These are phyloP conservation scores for Penicillium diatomitis DNA, from an alignment of 495 filamentous ascomycete species.

Conservation along the genomic window DNA sequence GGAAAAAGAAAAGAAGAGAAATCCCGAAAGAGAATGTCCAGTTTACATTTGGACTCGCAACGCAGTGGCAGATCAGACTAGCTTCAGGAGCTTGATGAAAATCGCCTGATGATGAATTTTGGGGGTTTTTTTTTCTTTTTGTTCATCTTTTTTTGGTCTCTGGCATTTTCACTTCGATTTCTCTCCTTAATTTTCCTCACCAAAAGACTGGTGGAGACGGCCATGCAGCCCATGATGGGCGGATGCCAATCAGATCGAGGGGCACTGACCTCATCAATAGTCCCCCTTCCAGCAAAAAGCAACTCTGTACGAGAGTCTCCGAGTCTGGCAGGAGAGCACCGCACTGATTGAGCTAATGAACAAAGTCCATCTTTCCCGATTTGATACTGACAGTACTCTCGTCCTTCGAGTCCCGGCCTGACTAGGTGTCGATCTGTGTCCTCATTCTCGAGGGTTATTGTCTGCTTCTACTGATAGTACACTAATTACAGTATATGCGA, in stretches of 20 bases:
- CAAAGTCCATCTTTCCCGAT: conserved; percentile 1
- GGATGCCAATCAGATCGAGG: neutral
- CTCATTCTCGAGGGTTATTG: no score
- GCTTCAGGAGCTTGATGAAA: no score
- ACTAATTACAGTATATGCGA: no score
- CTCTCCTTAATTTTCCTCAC: neutral
- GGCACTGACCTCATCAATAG: neutral
- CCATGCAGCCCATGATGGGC: neutral
- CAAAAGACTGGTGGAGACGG: neutral
- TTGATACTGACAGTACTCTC: neutral
- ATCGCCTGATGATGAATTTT: neutral
- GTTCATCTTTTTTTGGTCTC: neutral
- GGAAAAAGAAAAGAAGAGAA: no score
- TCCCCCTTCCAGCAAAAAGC: neutral
- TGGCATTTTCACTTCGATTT: neutral
- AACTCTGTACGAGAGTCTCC: no score
- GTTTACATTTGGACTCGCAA: no score
- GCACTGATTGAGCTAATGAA: neutral
- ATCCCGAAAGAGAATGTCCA: no score
- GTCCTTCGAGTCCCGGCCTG: no score
- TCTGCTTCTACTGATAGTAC: no score
- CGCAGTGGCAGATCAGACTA: no score
- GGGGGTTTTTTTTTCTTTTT: neutral
- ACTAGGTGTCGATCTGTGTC: no score
- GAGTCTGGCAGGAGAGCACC: no score